Evolutionary conservation across 2,329 filamentous ascomycete species (phyloP).

Genomic region (Scortechinia acanthostroma): DNA sequence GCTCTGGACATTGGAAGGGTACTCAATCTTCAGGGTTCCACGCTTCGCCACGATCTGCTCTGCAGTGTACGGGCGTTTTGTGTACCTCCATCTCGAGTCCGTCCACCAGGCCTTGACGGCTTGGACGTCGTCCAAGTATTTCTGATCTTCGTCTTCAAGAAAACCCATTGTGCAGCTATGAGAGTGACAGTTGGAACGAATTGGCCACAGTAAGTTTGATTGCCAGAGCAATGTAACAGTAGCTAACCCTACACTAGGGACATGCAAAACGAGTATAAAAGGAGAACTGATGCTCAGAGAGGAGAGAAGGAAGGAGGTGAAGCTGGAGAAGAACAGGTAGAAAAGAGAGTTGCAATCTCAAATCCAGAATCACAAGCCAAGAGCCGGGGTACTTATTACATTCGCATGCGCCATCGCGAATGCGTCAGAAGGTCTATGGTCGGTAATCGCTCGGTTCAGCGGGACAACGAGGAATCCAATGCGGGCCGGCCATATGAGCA

Average conservation of each 20-base stretch:
- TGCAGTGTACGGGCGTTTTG: constrained; percentile 85
- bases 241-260: background rate
- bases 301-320: too few species aligned
- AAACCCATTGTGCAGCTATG: background rate
- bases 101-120: constrained; percentile 92
- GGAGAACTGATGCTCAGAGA: too few species aligned
- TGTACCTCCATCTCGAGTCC: constrained; percentile 85
- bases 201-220: too few species aligned
- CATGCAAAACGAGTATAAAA: background rate
- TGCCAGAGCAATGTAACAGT: constrained; percentile 1
- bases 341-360: background rate
- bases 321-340: background rate
- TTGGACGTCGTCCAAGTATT: constrained; percentile 55
- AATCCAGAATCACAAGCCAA: constrained; percentile 1
- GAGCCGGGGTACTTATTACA: constrained; percentile 4
- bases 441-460: constrained; percentile 28
- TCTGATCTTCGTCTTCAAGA: background rate
- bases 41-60: constrained; percentile 96
- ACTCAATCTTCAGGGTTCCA: constrained; percentile 82
- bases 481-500: too few species aligned
- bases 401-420: constrained; percentile 10
- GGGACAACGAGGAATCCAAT: too few species aligned
- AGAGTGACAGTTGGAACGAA: background rate
- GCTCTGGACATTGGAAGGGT: constrained; percentile 78
- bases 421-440: constrained; percentile 12